Percentiles rank a stretch among this genome's conserved stretches.
Evolutionary conservation across 306 rosid genomes (phyloP).

Genomic region (Quercus engelmannii): DNA sequence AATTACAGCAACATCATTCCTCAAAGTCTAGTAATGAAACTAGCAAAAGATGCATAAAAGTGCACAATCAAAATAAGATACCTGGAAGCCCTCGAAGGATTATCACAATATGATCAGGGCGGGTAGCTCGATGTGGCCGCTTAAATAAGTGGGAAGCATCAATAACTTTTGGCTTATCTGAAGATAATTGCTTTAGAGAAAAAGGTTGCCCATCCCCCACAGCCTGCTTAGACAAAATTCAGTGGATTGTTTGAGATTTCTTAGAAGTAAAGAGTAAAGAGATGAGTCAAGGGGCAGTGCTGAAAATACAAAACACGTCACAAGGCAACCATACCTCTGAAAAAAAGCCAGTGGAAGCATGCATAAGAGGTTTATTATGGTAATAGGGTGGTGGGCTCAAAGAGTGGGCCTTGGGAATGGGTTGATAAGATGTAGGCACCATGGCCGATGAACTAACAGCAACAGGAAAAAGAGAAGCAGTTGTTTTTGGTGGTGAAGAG

Average conservation of each 20-base stretch:
- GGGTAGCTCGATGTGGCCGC: slow-evolving; percentile 64
- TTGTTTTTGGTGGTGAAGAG: slow-evolving; percentile 40
- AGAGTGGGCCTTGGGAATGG: slow-evolving; percentile 39
- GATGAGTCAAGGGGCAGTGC: not conserved
- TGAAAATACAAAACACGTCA: not conserved
- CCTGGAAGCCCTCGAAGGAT: slow-evolving; percentile 98
- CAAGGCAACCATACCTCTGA: slow-evolving; percentile 44
- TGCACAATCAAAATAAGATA: slow-evolving; percentile 16
- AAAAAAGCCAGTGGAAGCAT: slow-evolving; percentile 42
- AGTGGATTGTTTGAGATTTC: slow-evolving; percentile 30
- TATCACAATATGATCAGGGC: slow-evolving; percentile 87
- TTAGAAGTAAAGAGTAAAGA: not conserved
- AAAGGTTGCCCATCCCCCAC: slow-evolving; percentile 34
- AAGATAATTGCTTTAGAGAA: slow-evolving; percentile 26
- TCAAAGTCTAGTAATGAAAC: slow-evolving; percentile 5
- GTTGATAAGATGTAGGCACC: slow-evolving; percentile 41
- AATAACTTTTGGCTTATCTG: slow-evolving; percentile 37
- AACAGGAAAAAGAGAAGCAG: slow-evolving; percentile 64
- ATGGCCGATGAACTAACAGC: slow-evolving; percentile 29
- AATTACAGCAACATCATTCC: not conserved
- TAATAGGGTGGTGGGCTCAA: slow-evolving; percentile 46
- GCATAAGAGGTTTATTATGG: slow-evolving; percentile 43
- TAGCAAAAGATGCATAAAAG: not conserved
- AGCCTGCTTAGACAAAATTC: slow-evolving; percentile 24
- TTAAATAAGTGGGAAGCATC: slow-evolving; percentile 62